Conservation (phyloP, 306 rosid species). For the Acacia crassicarpa region DNA sequence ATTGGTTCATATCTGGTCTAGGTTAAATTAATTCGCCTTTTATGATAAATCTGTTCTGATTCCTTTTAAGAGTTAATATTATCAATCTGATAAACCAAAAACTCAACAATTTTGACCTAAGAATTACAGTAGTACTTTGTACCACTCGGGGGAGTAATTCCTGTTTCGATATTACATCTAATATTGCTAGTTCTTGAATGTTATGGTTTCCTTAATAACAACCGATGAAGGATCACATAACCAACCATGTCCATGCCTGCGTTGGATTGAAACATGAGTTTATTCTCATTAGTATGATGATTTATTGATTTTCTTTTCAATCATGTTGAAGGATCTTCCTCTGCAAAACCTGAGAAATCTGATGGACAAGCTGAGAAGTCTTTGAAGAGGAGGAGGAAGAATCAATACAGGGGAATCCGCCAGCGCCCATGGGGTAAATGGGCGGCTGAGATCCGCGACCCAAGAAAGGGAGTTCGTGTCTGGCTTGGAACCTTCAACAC, state of each 20-base stretch:
- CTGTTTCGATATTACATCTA: not conserved
- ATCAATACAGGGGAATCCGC: constrained; percentile 87
- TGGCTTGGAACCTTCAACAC: constrained; percentile 99
- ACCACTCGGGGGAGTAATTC: not conserved
- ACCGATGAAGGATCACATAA: not conserved
- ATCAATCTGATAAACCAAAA: not conserved
- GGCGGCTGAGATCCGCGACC: constrained; percentile 99
- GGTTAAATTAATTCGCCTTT: not conserved
- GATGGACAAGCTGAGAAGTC: constrained; percentile 64
- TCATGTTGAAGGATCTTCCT: constrained; percentile 46
- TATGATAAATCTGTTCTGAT: constrained; percentile 12
- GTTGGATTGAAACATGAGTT: not conserved
- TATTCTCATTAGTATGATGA: not conserved
- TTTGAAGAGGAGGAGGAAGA: constrained; percentile 79
- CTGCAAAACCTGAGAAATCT: constrained; percentile 53
- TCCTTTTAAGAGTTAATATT: not conserved
- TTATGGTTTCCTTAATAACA: not conserved
- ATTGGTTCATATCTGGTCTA: not conserved
- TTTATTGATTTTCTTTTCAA: constrained; percentile 6
- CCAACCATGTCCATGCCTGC: not conserved
- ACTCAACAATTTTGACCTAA: not conserved
- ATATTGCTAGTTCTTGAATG: not conserved
- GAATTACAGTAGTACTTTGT: not conserved
- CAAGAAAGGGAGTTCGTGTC: constrained; percentile 94
- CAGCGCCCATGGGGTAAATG: constrained; percentile 99